Evolutionary conservation across 2,329 filamentous ascomycete species (phyloP).

Genomic region (Mycogone perniciosa): DNA sequence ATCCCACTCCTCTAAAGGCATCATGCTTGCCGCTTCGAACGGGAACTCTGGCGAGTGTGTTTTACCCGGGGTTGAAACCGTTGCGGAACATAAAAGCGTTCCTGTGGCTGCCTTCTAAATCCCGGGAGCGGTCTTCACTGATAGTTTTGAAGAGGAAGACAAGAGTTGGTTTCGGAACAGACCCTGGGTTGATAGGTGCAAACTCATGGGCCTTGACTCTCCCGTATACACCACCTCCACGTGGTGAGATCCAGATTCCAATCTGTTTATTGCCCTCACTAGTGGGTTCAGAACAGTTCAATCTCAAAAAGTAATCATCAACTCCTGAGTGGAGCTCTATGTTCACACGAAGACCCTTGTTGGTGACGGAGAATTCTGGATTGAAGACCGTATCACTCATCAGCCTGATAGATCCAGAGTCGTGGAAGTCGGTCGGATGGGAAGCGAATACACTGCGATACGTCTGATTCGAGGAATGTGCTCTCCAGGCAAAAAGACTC

Average conservation of each 20-base stretch:
- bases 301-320: not conserved
- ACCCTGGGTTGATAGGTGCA: not conserved
- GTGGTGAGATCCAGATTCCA: conserved; percentile 9
- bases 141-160: conserved; percentile 7
- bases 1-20: conserved; percentile 9
- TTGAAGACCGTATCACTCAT: conserved; percentile 5
- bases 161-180: not conserved
- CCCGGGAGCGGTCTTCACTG: not conserved
- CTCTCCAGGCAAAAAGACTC: conserved; percentile 7
- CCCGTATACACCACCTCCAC: conserved; percentile 8
- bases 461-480: not conserved
- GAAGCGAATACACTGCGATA: conserved; percentile 6
- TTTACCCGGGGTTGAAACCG: conserved; percentile 4
- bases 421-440: conserved; percentile 3
- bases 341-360: conserved; percentile 9
- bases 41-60: conserved; percentile 3
- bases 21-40: not conserved
- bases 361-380: conserved; percentile 8
- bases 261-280: conserved; percentile 1
- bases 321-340: not conserved
- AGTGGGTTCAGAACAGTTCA: conserved; percentile 3
- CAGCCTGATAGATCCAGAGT: not conserved
- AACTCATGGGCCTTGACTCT: conserved; percentile 4
- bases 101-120: conserved; percentile 8
- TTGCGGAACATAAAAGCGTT: conserved; percentile 8